phyloP scores from a whole-genome alignment of 148 eudicot species.

The Nepenthes mirabilis region DNA sequence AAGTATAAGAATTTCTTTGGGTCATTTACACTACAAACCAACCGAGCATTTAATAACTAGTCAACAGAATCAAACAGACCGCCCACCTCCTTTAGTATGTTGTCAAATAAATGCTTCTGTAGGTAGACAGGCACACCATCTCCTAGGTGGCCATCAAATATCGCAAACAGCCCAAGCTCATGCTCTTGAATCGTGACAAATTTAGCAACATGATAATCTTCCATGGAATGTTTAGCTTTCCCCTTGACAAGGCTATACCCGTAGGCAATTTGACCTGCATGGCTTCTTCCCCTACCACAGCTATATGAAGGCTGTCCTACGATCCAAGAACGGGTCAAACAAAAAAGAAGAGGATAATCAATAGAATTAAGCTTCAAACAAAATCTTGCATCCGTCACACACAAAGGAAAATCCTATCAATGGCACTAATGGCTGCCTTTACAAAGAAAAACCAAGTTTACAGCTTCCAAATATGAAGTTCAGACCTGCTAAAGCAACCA shows the following conservation, averaged over 20 bases:
- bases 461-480: not conserved
- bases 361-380: no score
- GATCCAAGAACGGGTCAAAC: not conserved
- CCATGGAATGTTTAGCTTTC: constrained; percentile 55
- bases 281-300: constrained; percentile 46
- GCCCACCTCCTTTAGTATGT: constrained; percentile 44
- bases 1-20: not conserved
- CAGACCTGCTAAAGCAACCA: constrained; percentile 2
- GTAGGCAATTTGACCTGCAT: constrained; percentile 24
- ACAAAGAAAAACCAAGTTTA: no score
- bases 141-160: constrained; percentile 49
- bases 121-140: constrained; percentile 39
- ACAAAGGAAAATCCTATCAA: no score
- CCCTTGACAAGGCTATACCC: constrained; percentile 49
- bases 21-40: not conserved
- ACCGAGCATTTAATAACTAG: no score
- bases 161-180: constrained; percentile 51
- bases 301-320: constrained; percentile 11
- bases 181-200: constrained; percentile 26
- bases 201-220: constrained; percentile 50
- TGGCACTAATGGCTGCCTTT: no score
- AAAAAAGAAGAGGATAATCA: not conserved
- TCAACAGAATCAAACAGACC: constrained; percentile 1
- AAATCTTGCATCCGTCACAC: no score
- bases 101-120: constrained; percentile 33